Conservation (phyloP, 345 rosid species). For the Eucalyptus victrix region DNA sequence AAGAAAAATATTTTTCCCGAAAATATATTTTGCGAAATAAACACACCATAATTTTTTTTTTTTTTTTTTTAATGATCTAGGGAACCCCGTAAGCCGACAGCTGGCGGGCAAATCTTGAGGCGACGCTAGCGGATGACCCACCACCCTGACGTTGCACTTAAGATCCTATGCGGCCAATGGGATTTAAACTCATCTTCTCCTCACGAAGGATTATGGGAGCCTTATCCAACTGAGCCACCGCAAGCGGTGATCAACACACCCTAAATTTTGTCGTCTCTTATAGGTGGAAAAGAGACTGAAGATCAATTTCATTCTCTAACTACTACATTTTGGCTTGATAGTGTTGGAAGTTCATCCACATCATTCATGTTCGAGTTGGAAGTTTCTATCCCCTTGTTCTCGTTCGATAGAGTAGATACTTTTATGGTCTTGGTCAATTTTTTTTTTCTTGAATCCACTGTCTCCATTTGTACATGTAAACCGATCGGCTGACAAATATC, state of each 20-base stretch:
- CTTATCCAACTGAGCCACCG: too few relatives aligned
- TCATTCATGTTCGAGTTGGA: background rate
- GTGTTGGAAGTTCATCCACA: background rate
- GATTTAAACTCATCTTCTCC: too few relatives aligned
- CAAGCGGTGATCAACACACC: too few relatives aligned
- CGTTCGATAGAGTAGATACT: background rate
- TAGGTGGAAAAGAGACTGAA: background rate
- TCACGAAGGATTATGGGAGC: too few relatives aligned
- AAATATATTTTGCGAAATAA: fast-evolving
- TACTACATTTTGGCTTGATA: background rate
- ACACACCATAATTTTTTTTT: too few relatives aligned
- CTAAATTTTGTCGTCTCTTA: background rate
- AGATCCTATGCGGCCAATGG: too few relatives aligned
- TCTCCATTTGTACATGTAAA: background rate
- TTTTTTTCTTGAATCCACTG: background rate
- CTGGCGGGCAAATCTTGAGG: too few relatives aligned
- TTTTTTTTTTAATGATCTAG: too few relatives aligned
- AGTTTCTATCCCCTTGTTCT: background rate
- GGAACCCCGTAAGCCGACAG: too few relatives aligned
- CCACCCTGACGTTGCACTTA: too few relatives aligned
- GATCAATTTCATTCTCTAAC: background rate
- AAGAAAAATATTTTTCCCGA: fast-evolving
- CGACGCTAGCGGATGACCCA: too few relatives aligned
- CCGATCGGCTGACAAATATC: background rate
- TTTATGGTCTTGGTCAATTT: background rate